Percentiles rank a stretch among this genome's conserved stretches.
These are phyloP conservation scores for Kazachstania sp. DNA, from an alignment of 1,139 yeast genomes.

Conservation along the genomic window DNA sequence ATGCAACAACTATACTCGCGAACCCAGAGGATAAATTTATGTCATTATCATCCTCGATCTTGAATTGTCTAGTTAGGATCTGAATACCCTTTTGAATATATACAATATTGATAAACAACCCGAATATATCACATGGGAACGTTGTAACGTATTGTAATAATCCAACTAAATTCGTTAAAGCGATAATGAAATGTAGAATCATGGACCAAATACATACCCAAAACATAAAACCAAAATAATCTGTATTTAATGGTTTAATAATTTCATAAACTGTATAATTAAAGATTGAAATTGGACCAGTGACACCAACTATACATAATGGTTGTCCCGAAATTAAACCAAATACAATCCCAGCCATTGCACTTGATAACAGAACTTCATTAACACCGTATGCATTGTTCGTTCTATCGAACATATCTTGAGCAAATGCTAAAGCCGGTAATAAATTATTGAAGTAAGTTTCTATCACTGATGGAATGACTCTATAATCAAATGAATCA, in stretches of 20 bases:
- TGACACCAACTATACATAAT: slow-evolving; percentile 91
- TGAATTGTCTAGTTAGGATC: slow-evolving; percentile 64
- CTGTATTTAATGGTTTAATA: slow-evolving; percentile 40
- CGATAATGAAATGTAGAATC: slow-evolving; percentile 68
- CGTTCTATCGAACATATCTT: slow-evolving; percentile 91
- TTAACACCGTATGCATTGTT: slow-evolving; percentile 82
- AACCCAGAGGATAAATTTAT: slow-evolving; percentile 40
- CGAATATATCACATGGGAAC: slow-evolving; percentile 90
- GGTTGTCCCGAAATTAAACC: slow-evolving; percentile 88
- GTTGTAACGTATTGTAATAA: slow-evolving; percentile 65
- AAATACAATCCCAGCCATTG: slow-evolving; percentile 82
- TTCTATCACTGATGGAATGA: slow-evolving; percentile 75
- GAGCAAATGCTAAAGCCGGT: slow-evolving; percentile 95
- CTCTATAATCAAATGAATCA: slow-evolving; percentile 80
- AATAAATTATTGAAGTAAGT: slow-evolving; percentile 82
- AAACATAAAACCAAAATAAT: slow-evolving; percentile 84
- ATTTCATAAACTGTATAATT: slow-evolving; percentile 85
- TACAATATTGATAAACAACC: slow-evolving; percentile 82
- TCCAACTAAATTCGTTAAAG: slow-evolving; percentile 61
- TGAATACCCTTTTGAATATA: slow-evolving; percentile 88
- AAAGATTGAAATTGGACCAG: slow-evolving; percentile 89
- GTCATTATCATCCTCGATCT: slow-evolving; percentile 18
- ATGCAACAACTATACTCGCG: slow-evolving; percentile 64
- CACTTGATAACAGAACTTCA: slow-evolving; percentile 75
- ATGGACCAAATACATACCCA: slow-evolving; percentile 93